phyloP scores from a whole-genome alignment of 306 rosid genomes.

The Abrus precatorius region DNA sequence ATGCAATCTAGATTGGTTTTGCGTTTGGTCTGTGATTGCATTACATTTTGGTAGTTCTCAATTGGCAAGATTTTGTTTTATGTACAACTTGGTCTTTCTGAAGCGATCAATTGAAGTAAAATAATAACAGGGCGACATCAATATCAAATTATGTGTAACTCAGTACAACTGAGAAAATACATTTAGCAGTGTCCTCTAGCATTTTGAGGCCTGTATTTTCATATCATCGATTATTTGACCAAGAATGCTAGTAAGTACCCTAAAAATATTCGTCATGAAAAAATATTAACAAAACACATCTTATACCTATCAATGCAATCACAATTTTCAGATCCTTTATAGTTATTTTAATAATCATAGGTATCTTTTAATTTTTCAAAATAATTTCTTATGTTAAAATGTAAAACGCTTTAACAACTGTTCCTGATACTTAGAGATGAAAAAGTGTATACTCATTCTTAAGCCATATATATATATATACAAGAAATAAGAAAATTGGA shows the following conservation, averaged over 20 bases:
- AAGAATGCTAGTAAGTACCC: no score
- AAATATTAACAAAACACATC: no score
- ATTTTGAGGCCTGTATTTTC: background rate
- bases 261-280: no score
- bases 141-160: constrained; percentile 6
- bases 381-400: no score
- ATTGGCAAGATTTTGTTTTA: constrained; percentile 42
- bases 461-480: background rate
- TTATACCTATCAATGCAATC: no score
- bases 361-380: no score
- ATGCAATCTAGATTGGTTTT: constrained; percentile 40
- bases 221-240: no score
- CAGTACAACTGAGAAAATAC: background rate
- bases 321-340: no score
- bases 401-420: no score
- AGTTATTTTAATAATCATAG: no score
- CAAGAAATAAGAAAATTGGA: background rate
- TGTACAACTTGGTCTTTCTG: constrained; percentile 1
- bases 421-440: background rate
- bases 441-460: background rate
- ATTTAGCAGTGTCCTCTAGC: background rate
- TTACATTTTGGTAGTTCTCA: constrained; percentile 42
- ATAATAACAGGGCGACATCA: background rate
- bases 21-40: constrained; percentile 39
- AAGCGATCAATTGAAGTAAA: background rate